Conservation (phyloP, 441 rosid species). For the Biscutella auriculata region DNA sequence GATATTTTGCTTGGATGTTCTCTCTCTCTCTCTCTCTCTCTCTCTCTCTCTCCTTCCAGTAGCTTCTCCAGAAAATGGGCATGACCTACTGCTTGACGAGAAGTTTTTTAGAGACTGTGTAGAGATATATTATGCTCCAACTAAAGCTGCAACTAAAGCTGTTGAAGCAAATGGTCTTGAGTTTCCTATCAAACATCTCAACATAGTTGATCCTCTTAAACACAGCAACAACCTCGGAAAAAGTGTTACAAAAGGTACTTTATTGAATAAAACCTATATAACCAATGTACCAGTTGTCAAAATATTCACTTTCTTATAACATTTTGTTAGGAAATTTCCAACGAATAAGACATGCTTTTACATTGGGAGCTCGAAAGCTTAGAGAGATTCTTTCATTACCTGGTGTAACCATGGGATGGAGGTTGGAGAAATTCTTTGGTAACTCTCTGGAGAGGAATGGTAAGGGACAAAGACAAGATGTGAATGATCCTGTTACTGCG, state of each 20-base stretch:
- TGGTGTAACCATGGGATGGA: constrained; percentile 47
- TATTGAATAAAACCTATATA: neutral
- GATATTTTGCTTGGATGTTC: neutral
- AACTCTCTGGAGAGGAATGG: constrained; percentile 77
- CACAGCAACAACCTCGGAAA: constrained; percentile 83
- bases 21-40: neutral
- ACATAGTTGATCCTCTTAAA: constrained; percentile 81
- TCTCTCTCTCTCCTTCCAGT: constrained; percentile 16
- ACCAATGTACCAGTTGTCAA: neutral
- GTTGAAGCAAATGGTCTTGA: constrained; percentile 25
- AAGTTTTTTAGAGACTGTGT: constrained; percentile 43
- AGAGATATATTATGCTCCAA: constrained; percentile 31
- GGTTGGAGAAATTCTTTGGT: constrained; percentile 47
- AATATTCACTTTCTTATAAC: neutral
- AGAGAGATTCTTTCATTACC: constrained; percentile 48
- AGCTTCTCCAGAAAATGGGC: constrained; percentile 28
- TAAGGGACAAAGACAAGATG: constrained; percentile 74
- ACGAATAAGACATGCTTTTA: constrained; percentile 56
- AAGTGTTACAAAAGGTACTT: constrained; percentile 71
- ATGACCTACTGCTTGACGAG: constrained; percentile 40
- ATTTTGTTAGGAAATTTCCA: constrained; percentile 49
- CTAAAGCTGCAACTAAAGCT: constrained; percentile 8
- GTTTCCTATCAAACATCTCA: constrained; percentile 56
- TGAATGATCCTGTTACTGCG: constrained; percentile 49
- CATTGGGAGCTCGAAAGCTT: constrained; percentile 49